A percentile compares a stretch with the other conserved stretches of the same genome.
Evolutionary conservation across 1,284 basidiomycete genomes (phyloP).

Genomic region (Schizophyllum commune): DNA sequence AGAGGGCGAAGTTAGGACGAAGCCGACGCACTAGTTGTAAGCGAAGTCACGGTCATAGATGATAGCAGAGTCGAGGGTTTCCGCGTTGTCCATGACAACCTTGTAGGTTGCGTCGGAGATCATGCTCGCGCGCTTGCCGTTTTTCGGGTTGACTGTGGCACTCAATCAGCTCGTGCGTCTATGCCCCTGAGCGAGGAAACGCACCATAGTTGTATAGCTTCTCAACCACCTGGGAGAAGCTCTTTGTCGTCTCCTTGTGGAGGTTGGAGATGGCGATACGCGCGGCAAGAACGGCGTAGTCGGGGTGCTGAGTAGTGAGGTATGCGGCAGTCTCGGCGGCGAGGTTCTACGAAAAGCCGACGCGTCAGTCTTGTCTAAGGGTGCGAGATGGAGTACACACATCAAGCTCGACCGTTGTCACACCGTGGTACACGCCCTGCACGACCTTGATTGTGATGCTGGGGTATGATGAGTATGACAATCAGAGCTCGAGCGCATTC

Average conservation of each 20-base stretch:
- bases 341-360: slow-evolving; percentile 54
- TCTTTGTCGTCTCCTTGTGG: slow-evolving; percentile 99
- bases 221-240: slow-evolving; percentile 86
- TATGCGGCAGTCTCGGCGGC: slow-evolving; percentile 97
- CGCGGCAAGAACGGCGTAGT: slow-evolving; percentile 97
- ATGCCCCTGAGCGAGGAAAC: slow-evolving; percentile 16
- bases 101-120: slow-evolving; percentile 88
- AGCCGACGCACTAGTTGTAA: slow-evolving; percentile 71
- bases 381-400: slow-evolving; percentile 35
- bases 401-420: slow-evolving; percentile 97
- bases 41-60: slow-evolving; percentile 98
- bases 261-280: slow-evolving; percentile 98
- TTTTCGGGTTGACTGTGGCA: slow-evolving; percentile 93
- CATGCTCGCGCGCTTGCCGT: slow-evolving; percentile 81
- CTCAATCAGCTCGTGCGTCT: slow-evolving; percentile 1
- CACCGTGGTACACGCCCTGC: slow-evolving; percentile 90
- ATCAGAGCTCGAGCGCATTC: not conserved
- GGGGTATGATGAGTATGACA: slow-evolving; percentile 4
- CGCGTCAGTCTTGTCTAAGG: slow-evolving; percentile 3
- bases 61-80: slow-evolving; percentile 86
- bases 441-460: slow-evolving; percentile 94
- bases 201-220: slow-evolving; percentile 87
- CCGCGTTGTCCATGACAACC: slow-evolving; percentile 78
- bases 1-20: not conserved
- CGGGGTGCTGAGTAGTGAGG: slow-evolving; percentile 94